Percentiles rank a stretch among this genome's conserved stretches.
phyloP scores from a whole-genome alignment of 768 basidiomycete species.

The Mycena vulgaris region DNA sequence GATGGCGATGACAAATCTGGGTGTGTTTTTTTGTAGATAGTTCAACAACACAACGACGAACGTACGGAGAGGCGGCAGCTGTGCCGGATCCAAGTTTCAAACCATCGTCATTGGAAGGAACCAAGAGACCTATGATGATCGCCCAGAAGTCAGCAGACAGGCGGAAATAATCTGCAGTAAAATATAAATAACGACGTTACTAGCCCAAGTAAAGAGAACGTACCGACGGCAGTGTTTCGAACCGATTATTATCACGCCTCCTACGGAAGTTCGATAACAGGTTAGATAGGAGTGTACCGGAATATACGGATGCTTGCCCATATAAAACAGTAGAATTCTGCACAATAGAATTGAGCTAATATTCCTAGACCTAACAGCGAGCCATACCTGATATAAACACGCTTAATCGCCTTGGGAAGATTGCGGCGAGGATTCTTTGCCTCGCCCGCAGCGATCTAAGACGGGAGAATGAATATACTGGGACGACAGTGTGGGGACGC shows the following conservation, averaged over 20 bases:
- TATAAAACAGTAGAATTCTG: constrained; percentile 70
- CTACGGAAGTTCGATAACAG: too few relatives aligned
- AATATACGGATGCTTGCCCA: too few relatives aligned
- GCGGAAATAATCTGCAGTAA: too few relatives aligned
- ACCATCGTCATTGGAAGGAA: constrained; percentile 75
- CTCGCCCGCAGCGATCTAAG: constrained; percentile 89
- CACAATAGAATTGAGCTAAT: background rate
- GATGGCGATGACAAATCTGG: constrained; percentile 89
- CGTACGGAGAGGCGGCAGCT: constrained; percentile 77
- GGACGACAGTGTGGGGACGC: background rate
- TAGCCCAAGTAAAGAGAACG: too few relatives aligned
- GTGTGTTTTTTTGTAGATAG: background rate
- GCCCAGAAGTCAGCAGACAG: too few relatives aligned
- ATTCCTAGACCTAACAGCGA: background rate
- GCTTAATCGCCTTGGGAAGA: constrained; percentile 74
- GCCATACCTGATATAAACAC: constrained; percentile 76
- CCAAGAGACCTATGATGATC: constrained; percentile 86
- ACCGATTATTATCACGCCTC: too few relatives aligned
- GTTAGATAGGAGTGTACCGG: too few relatives aligned
- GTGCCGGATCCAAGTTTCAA: constrained; percentile 70
- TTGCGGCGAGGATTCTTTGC: constrained; percentile 88
- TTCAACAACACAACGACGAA: background rate
- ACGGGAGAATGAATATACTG: constrained; percentile 22
- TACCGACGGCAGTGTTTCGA: too few relatives aligned
- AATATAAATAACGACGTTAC: too few relatives aligned